These are phyloP conservation scores for Alternaria alternata DNA, from an alignment of 2,329 filamentous ascomycete genomes.

Conservation along the genomic window DNA sequence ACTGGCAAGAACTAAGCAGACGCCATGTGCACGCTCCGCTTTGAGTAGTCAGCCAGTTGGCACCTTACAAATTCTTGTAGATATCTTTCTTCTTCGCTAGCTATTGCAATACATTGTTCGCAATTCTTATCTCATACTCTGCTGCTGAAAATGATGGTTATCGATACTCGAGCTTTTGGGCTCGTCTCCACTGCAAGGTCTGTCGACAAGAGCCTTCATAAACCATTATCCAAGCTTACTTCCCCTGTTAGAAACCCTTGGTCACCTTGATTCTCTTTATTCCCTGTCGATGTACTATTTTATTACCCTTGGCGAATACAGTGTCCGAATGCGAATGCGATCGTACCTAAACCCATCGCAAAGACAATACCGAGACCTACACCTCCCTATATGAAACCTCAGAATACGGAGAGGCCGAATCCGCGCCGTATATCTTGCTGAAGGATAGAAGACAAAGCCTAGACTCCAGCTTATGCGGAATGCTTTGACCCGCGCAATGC, in stretches of 20 bases:
- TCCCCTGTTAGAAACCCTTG: neutral
- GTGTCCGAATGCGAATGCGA: slow-evolving; percentile 52
- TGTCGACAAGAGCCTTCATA: no score
- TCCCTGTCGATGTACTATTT: slow-evolving; percentile 1
- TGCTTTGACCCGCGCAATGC: neutral
- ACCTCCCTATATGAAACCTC: slow-evolving; percentile 59
- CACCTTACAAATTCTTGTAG: slow-evolving; percentile 22
- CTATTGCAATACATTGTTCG: neutral
- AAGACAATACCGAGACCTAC: slow-evolving; percentile 68
- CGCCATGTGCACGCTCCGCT: neutral
- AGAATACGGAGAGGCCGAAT: neutral
- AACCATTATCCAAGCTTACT: slow-evolving; percentile 3
- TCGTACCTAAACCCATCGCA: slow-evolving; percentile 77
- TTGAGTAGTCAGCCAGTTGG: neutral
- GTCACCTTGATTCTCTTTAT: no score
- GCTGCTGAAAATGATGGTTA: neutral
- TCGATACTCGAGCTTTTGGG: neutral
- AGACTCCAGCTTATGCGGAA: neutral
- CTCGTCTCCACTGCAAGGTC: neutral
- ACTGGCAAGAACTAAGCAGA: slow-evolving; percentile 11
- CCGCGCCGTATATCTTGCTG: neutral
- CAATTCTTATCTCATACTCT: neutral
- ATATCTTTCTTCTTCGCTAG: slow-evolving; percentile 13
- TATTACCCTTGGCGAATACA: slow-evolving; percentile 45
- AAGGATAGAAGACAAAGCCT: neutral